Percentiles rank a stretch among this genome's conserved stretches.
These are phyloP conservation scores for Candida fluviatilis DNA, from an alignment of 805 yeast genomes.

Conservation along the genomic window DNA sequence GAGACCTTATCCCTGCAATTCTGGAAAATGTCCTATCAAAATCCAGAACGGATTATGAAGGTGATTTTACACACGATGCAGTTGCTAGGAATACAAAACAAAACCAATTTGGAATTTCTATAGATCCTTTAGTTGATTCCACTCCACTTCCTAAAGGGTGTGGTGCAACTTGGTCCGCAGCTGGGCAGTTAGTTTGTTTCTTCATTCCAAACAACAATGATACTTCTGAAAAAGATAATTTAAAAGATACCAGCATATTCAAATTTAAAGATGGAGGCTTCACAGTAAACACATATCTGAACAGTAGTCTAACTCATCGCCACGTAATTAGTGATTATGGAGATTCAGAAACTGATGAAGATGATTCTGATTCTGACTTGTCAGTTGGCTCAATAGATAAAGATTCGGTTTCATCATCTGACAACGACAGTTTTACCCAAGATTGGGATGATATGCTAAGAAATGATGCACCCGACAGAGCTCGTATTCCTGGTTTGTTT, in stretches of 20 bases:
- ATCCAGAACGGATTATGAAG: not conserved
- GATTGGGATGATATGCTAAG: slow-evolving; percentile 66
- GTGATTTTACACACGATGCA: not conserved
- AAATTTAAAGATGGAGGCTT: slow-evolving; percentile 49
- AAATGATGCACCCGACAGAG: slow-evolving; percentile 49
- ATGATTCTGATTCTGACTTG: slow-evolving; percentile 16
- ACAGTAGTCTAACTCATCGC: slow-evolving; percentile 11
- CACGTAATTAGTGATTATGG: slow-evolving; percentile 12
- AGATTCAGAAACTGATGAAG: slow-evolving; percentile 20
- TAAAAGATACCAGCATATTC: slow-evolving; percentile 45
- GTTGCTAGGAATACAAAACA: not conserved
- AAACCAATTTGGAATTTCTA: not conserved
- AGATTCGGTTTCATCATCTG: slow-evolving; percentile 18
- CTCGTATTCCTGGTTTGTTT: slow-evolving; percentile 50
- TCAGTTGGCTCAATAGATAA: slow-evolving; percentile 8
- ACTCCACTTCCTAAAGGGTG: slow-evolving; percentile 93
- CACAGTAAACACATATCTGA: slow-evolving; percentile 22
- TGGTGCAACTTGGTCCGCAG: slow-evolving; percentile 83
- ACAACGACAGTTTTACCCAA: slow-evolving; percentile 59
- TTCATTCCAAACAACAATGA: slow-evolving; percentile 47
- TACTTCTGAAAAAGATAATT: slow-evolving; percentile 31
- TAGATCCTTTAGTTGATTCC: slow-evolving; percentile 42
- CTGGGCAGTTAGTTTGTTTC: slow-evolving; percentile 79
- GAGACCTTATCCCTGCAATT: slow-evolving; percentile 40
- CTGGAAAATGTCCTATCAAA: slow-evolving; percentile 29